phyloP scores from a whole-genome alignment of 805 yeast species.

The Tanozyma kutaoensis region DNA sequence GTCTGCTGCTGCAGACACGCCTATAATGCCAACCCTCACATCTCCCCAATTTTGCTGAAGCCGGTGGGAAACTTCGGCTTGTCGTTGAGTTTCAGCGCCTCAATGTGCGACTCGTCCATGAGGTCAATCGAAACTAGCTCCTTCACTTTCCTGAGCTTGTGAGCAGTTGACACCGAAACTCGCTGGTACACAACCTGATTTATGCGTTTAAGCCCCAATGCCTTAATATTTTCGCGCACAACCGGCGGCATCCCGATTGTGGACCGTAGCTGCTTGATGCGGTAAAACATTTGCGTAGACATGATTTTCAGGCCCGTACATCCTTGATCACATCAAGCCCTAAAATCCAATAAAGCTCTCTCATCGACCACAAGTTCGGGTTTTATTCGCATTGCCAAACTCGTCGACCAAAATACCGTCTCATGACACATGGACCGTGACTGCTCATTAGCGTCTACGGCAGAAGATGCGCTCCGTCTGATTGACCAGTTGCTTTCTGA shows the following conservation, averaged over 20 bases:
- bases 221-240: conserved; percentile 48
- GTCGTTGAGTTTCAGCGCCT: conserved; percentile 2
- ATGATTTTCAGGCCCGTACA: no score
- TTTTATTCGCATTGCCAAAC: no score
- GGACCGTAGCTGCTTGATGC: conserved; percentile 69
- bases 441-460: no score
- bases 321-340: no score
- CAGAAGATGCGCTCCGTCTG: no score
- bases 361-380: no score
- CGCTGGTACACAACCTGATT: conserved; percentile 62
- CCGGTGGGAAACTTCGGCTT: conserved; percentile 5
- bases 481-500: no score
- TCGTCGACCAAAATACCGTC: no score
- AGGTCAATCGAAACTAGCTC: conserved; percentile 78
- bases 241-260: conserved; percentile 73
- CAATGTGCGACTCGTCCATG: conserved; percentile 24
- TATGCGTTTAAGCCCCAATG: conserved; percentile 65
- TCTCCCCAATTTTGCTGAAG: conserved; percentile 6
- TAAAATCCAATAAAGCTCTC: no score
- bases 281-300: conserved; percentile 16
- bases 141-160: conserved; percentile 69
- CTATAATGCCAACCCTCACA: not conserved
- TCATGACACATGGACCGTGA: no score
- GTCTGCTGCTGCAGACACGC: no score
- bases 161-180: conserved; percentile 72